Conservation (phyloP, 306 rosid genomes). For the Lathyrus aphaca region DNA sequence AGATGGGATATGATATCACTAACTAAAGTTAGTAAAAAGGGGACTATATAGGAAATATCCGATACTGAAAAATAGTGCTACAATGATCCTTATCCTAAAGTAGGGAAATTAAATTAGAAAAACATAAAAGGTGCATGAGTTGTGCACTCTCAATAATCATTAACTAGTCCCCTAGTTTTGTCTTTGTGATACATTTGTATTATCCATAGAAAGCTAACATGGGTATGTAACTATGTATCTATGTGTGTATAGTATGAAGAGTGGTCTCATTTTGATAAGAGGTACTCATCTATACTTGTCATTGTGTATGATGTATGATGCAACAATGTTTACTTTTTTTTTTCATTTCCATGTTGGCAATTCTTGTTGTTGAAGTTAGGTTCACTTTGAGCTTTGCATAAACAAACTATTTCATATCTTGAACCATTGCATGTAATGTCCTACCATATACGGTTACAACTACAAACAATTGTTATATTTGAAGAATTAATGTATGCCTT, state of each 20-base stretch:
- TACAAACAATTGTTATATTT: too few species aligned
- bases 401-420: not conserved
- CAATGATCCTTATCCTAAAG: conserved; percentile 42
- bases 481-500: too few species aligned
- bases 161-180: conserved; percentile 12
- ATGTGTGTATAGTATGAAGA: not conserved
- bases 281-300: not conserved
- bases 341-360: not conserved
- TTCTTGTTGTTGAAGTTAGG: conserved; percentile 4
- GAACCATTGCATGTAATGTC: too few species aligned
- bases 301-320: not conserved
- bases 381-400: not conserved
- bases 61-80: conserved; percentile 2
- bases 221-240: not conserved
- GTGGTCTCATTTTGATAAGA: not conserved
- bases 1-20: conserved; percentile 31
- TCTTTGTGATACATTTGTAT: not conserved
- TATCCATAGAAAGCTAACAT: conserved; percentile 29
- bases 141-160: conserved; percentile 35
- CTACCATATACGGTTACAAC: too few species aligned
- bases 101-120: conserved; percentile 6
- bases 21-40: conserved; percentile 18
- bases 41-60: conserved; percentile 22
- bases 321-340: not conserved
- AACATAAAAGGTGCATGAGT: conserved; percentile 28